These are phyloP conservation scores for Rhodamnia rubescens DNA, from an alignment of 345 rosid species.

Conservation along the genomic window DNA sequence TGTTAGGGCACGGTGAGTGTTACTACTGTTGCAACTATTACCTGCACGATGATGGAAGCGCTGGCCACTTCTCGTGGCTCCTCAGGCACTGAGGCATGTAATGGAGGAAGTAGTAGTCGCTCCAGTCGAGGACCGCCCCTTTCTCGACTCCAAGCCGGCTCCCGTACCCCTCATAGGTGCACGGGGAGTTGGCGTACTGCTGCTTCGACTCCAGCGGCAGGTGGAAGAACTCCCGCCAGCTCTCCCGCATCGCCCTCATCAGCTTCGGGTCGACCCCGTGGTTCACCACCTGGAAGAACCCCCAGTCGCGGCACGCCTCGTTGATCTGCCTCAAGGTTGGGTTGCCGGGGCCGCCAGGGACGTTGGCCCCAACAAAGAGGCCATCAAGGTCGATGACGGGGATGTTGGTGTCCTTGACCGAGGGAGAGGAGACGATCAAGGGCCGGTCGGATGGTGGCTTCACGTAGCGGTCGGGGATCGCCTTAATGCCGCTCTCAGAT, in stretches of 20 bases:
- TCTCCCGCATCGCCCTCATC: slow-evolving; percentile 36
- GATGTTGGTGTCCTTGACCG: slow-evolving; percentile 16
- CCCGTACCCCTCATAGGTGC: slow-evolving; percentile 86
- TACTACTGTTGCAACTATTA: slow-evolving; percentile 16
- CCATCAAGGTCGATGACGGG: slow-evolving; percentile 3
- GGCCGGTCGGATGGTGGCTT: slow-evolving; percentile 56
- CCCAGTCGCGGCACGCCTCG: slow-evolving; percentile 72
- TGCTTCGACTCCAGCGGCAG: slow-evolving; percentile 60
- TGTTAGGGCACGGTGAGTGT: slow-evolving; percentile 7
- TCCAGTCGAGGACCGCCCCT: slow-evolving; percentile 83
- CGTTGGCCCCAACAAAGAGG: slow-evolving; percentile 31
- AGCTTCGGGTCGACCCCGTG: slow-evolving; percentile 59
- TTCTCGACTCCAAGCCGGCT: slow-evolving; percentile 79
- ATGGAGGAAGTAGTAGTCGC: slow-evolving; percentile 83
- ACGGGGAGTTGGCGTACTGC: slow-evolving; percentile 61
- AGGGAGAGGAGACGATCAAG: background rate
- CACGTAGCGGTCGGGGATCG: slow-evolving; percentile 52
- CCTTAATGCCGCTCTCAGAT: slow-evolving; percentile 41
- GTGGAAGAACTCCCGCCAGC: slow-evolving; percentile 69
- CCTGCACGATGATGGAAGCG: slow-evolving; percentile 61
- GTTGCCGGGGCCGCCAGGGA: slow-evolving; percentile 52
- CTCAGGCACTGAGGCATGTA: slow-evolving; percentile 37
- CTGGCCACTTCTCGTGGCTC: slow-evolving; percentile 66
- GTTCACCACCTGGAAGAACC: slow-evolving; percentile 85
- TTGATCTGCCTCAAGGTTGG: slow-evolving; percentile 17